A percentile compares a stretch with the other conserved stretches of the same genome.
Conservation (phyloP, 2,329 filamentous ascomycete genomes). For the Xylaria sp. region DNA sequence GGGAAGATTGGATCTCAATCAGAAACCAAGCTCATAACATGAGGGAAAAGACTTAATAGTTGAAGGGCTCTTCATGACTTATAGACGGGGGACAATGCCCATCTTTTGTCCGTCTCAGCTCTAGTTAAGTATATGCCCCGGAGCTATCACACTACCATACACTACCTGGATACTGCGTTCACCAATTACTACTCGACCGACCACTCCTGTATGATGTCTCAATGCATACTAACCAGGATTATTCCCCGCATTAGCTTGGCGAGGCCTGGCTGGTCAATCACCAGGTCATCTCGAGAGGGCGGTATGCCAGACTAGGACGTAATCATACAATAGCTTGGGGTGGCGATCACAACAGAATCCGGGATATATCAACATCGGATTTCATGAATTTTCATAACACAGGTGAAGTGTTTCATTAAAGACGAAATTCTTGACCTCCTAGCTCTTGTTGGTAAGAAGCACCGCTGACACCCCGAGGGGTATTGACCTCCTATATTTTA, state of each 20-base stretch:
- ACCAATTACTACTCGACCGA: not conserved
- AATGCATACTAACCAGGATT: conserved; percentile 10
- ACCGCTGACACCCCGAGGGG: not conserved
- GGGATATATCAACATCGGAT: not conserved
- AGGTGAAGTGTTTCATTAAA: not conserved
- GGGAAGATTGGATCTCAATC: not conserved
- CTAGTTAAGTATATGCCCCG: not conserved
- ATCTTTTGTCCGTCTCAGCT: not conserved
- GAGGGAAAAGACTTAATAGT: not conserved
- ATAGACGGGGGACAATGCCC: not conserved
- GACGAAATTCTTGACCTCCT: not conserved
- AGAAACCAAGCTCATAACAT: not conserved
- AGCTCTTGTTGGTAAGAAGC: not conserved
- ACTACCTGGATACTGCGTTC: conserved; percentile 1
- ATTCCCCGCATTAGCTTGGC: conserved; percentile 32
- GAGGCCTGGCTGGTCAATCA: conserved; percentile 21
- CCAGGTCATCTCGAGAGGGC: conserved; percentile 16
- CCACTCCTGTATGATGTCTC: conserved; percentile 3
- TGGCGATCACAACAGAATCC: not conserved
- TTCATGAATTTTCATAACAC: not conserved
- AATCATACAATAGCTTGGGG: not conserved
- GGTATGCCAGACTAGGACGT: not conserved
- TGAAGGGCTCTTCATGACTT: not conserved
- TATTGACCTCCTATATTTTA: not conserved
- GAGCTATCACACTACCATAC: not conserved